phyloP scores from a whole-genome alignment of 768 basidiomycete species.

The Tylopilus sp. region DNA sequence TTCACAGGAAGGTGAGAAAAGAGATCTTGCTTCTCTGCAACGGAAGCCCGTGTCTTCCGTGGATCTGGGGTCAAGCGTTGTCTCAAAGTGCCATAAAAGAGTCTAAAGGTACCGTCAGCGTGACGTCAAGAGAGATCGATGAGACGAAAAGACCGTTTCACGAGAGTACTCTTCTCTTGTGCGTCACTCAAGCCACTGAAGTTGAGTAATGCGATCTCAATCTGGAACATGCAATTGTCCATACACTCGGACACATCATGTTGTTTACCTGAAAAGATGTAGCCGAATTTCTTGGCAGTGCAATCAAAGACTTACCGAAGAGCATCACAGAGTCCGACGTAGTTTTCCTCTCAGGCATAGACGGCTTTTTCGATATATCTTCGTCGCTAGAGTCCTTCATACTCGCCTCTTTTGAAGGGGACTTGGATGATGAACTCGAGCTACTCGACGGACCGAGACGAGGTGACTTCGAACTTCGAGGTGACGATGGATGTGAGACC shows the following conservation, averaged over 20 bases:
- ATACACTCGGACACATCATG: slow-evolving; percentile 99
- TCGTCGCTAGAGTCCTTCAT: slow-evolving; percentile 26
- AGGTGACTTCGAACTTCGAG: slow-evolving; percentile 35
- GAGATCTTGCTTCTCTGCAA: slow-evolving; percentile 85
- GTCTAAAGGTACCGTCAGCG: slow-evolving; percentile 35
- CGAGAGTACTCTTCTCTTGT: slow-evolving; percentile 68
- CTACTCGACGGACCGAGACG: slow-evolving; percentile 29
- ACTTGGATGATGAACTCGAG: slow-evolving; percentile 27
- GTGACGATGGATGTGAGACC: slow-evolving; percentile 36
- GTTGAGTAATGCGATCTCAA: slow-evolving; percentile 86
- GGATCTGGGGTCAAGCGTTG: slow-evolving; percentile 48
- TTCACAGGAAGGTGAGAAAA: slow-evolving; percentile 95
- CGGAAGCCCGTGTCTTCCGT: slow-evolving; percentile 45
- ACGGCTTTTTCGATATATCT: slow-evolving; percentile 43
- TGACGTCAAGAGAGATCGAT: not conserved
- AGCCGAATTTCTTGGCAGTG: not conserved
- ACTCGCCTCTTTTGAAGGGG: slow-evolving; percentile 29
- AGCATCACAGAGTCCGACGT: slow-evolving; percentile 80
- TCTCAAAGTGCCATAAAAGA: slow-evolving; percentile 88
- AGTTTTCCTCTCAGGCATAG: slow-evolving; percentile 55
- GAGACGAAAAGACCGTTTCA: slow-evolving; percentile 59
- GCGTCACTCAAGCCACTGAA: slow-evolving; percentile 46
- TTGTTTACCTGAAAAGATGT: slow-evolving; percentile 65
- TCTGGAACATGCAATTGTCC: slow-evolving; percentile 99
- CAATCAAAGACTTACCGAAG: slow-evolving; percentile 58